phyloP scores from a whole-genome alignment of 805 yeast species.

The Barnettozyma pratensis region DNA sequence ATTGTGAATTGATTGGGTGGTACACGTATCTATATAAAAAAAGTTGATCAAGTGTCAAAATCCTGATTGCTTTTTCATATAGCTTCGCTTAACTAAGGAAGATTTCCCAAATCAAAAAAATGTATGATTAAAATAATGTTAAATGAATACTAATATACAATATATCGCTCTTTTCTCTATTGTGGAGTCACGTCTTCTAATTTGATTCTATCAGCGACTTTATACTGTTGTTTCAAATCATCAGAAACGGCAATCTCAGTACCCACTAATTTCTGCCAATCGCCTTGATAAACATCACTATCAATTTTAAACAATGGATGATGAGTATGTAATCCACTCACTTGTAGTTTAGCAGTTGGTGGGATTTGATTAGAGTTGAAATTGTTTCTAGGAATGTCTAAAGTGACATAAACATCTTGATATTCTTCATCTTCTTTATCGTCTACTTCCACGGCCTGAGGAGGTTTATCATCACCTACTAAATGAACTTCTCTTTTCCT shows the following conservation, averaged over 20 bases:
- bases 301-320: constrained; percentile 56
- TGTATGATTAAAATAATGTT: too few relatives aligned
- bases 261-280: constrained; percentile 76
- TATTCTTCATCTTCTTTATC: constrained; percentile 28
- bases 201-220: constrained; percentile 17
- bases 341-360: constrained; percentile 40
- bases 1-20: not conserved
- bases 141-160: too few relatives aligned
- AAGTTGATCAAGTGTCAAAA: too few relatives aligned
- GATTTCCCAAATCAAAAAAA: too few relatives aligned
- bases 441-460: not conserved
- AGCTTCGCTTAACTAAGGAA: too few relatives aligned
- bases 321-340: constrained; percentile 50
- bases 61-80: too few relatives aligned
- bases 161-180: not conserved
- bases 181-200: constrained; percentile 22
- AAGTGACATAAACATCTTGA: constrained; percentile 47
- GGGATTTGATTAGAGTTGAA: constrained; percentile 29
- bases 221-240: constrained; percentile 18
- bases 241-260: constrained; percentile 48
- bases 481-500: constrained; percentile 9
- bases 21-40: too few relatives aligned
- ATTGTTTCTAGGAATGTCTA: constrained; percentile 42
- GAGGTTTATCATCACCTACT: not conserved
- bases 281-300: constrained; percentile 59